Conservation (phyloP, 805 yeast genomes). For the Starmerella kuoi region DNA sequence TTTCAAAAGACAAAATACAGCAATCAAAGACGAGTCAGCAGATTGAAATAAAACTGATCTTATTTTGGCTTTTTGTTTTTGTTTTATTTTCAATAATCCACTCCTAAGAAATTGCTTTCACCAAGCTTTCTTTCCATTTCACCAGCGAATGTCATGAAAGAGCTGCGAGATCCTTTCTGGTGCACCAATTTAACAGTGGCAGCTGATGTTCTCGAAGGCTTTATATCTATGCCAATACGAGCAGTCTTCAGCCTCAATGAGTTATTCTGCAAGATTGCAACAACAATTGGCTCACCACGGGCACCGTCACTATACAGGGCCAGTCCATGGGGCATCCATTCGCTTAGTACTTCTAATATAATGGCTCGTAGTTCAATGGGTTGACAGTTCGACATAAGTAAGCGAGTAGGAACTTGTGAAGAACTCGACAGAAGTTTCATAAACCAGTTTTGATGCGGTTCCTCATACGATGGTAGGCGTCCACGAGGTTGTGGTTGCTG, state of each 20-base stretch:
- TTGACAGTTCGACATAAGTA: slow-evolving; percentile 24
- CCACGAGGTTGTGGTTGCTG: too few relatives aligned
- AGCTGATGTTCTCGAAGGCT: slow-evolving; percentile 13
- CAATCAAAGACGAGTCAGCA: too few relatives aligned
- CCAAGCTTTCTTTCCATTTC: slow-evolving; percentile 26
- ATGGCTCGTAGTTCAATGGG: slow-evolving; percentile 25
- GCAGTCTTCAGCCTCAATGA: slow-evolving; percentile 28
- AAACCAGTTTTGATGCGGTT: slow-evolving; percentile 30
- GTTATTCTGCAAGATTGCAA: slow-evolving; percentile 28
- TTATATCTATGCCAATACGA: slow-evolving; percentile 23
- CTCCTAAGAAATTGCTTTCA: slow-evolving; percentile 8
- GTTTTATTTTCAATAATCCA: too few relatives aligned
- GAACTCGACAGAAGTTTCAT: slow-evolving; percentile 25
- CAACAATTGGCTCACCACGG: slow-evolving; percentile 24
- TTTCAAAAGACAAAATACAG: too few relatives aligned
- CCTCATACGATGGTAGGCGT: slow-evolving; percentile 14
- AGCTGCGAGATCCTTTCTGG: slow-evolving; percentile 25
- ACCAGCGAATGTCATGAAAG: slow-evolving; percentile 25
- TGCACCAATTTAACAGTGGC: slow-evolving; percentile 22
- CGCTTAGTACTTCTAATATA: slow-evolving; percentile 26
- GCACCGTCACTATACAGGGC: slow-evolving; percentile 24
- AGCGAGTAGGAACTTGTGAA: slow-evolving; percentile 16
- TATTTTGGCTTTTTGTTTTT: too few relatives aligned
- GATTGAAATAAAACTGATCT: too few relatives aligned
- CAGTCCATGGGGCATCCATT: slow-evolving; percentile 32